Conservation (phyloP, 2,329 filamentous ascomycete species). For the Sclerotinia nivalis region DNA sequence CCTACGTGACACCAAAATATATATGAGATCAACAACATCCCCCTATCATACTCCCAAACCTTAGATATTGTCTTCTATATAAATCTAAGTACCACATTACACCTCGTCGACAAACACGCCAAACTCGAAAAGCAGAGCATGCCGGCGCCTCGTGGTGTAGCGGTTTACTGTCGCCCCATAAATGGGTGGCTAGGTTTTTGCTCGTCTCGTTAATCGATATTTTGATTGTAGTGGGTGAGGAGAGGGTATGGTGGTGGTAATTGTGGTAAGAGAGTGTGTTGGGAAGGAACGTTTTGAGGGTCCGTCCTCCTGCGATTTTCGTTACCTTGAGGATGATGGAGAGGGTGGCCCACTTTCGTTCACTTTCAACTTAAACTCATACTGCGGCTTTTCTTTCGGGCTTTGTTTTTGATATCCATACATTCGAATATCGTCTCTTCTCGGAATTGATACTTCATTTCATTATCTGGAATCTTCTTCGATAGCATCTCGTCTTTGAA, state of each 20-base stretch:
- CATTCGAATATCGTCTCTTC: background rate
- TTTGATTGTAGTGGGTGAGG: background rate
- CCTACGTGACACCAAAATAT: background rate
- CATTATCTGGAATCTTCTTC: background rate
- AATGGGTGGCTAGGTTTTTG: background rate
- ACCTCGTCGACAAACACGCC: background rate
- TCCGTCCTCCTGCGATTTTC: background rate
- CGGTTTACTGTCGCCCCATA: background rate
- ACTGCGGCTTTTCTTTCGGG: background rate
- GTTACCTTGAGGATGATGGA: background rate
- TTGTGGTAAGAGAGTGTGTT: background rate
- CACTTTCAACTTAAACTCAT: background rate
- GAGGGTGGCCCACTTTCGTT: background rate
- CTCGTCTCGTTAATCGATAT: background rate
- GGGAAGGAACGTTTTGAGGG: background rate
- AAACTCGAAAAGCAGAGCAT: background rate
- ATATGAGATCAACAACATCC: background rate
- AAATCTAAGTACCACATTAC: background rate
- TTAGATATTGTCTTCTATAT: background rate
- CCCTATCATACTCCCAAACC: background rate
- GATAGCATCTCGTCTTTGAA: background rate
- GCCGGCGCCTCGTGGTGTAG: background rate
- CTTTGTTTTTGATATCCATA: background rate
- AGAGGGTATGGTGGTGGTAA: background rate
- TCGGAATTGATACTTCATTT: background rate